These are phyloP conservation scores for Colletotrichum incanum DNA, from an alignment of 2,329 filamentous ascomycete species.

Conservation along the genomic window DNA sequence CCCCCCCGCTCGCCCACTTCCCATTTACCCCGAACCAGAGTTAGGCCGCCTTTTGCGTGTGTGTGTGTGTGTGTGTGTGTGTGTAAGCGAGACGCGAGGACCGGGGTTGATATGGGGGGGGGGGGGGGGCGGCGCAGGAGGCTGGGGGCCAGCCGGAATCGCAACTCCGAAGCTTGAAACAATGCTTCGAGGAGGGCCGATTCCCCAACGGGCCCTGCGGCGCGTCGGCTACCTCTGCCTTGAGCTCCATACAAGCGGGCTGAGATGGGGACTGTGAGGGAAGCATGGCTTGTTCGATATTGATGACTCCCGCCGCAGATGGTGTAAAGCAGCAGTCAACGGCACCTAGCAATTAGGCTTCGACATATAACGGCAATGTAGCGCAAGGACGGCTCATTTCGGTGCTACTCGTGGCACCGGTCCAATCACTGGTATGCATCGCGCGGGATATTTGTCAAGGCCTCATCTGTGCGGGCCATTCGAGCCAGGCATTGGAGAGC, in stretches of 20 bases:
- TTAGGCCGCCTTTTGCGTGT: not conserved
- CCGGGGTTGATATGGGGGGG: not conserved
- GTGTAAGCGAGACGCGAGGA: not conserved
- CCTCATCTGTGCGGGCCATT: not conserved
- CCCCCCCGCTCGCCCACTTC: not conserved
- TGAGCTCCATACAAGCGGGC: not conserved
- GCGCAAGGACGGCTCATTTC: conserved; percentile 6
- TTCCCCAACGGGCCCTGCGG: not conserved
- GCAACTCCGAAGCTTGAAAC: conserved; percentile 11
- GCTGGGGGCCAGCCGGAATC: not conserved
- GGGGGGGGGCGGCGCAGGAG: too few species aligned
- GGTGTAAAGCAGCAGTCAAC: not conserved
- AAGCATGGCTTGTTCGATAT: not conserved
- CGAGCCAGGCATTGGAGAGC: not conserved
- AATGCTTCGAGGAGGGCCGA: conserved; percentile 1
- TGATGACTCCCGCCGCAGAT: not conserved
- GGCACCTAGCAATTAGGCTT: not conserved
- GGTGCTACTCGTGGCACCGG: not conserved
- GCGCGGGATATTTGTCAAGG: conserved; percentile 10
- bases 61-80: not conserved
- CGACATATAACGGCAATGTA: not conserved
- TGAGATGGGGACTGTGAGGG: not conserved
- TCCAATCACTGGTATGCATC: not conserved
- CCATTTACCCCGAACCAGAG: conserved; percentile 15
- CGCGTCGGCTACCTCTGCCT: not conserved